Evolutionary conservation across 163 green algal species (phyloP).

Genomic region (Trebouxiophyceae sp.): DNA sequence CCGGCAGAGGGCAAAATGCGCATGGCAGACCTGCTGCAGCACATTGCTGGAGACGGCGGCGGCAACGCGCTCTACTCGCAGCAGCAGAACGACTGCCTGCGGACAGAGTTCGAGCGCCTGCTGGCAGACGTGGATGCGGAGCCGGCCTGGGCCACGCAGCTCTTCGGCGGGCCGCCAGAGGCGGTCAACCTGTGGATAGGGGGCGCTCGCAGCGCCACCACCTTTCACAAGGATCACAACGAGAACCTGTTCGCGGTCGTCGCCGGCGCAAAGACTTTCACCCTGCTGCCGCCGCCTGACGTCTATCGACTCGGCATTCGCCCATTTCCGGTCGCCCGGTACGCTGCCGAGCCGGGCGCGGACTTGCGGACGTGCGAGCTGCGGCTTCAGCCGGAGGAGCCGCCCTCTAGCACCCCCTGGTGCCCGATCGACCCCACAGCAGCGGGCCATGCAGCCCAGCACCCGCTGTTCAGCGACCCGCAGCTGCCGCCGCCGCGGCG

Average conservation of each 20-base stretch:
- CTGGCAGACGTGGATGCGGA: conserved; percentile 33
- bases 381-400: not conserved
- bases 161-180: conserved; percentile 55
- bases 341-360: not conserved
- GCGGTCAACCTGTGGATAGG: conserved; percentile 86
- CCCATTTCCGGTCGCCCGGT: conserved; percentile 33
- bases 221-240: conserved; percentile 82
- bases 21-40: conserved; percentile 41
- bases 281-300: conserved; percentile 64
- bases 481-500: conserved; percentile 20
- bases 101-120: conserved; percentile 38
- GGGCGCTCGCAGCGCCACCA: conserved; percentile 58
- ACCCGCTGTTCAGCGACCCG: conserved; percentile 13
- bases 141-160: conserved; percentile 52
- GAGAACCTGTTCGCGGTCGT: conserved; percentile 82
- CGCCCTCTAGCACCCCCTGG: not conserved
- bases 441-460: not conserved
- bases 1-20: conserved; percentile 33
- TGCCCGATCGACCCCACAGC: not conserved
- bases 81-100: conserved; percentile 62
- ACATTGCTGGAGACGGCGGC: not conserved
- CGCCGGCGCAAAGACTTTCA: conserved; percentile 68
- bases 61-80: conserved; percentile 23
- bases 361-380: not conserved
- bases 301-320: conserved; percentile 51